phyloP scores from a whole-genome alignment of 2,329 filamentous ascomycete genomes.

The Colletotrichum sp. region DNA sequence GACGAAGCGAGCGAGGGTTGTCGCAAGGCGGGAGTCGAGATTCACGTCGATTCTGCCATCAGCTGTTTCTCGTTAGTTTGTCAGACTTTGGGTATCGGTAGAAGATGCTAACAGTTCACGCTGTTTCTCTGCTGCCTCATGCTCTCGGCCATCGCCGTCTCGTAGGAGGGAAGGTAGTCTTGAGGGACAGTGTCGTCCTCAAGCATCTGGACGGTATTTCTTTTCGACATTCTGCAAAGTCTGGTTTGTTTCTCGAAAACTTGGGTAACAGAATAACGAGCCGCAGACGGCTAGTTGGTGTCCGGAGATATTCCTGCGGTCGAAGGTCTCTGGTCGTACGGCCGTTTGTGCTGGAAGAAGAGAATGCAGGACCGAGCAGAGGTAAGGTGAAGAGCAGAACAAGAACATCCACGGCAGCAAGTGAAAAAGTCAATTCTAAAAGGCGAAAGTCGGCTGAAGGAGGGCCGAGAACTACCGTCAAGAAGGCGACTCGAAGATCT shows the following conservation, averaged over 20 bases:
- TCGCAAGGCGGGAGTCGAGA: constrained; percentile 14
- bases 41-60: constrained; percentile 20
- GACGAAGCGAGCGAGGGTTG: constrained; percentile 11
- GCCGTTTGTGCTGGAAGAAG: not conserved
- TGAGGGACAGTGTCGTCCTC: not conserved
- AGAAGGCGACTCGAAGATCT: not conserved
- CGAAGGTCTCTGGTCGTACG: rapidly evolving
- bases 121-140: not conserved
- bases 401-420: not conserved
- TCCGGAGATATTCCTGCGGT: not conserved
- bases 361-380: not conserved
- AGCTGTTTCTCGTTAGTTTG: not conserved
- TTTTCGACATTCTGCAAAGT: not conserved
- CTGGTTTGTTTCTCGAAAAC: not conserved
- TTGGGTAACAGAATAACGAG: not conserved
- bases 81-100: not conserved
- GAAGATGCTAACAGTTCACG: not conserved
- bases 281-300: not conserved
- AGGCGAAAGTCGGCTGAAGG: not conserved
- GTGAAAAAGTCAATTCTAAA: not conserved
- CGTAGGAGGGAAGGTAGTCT: constrained; percentile 9
- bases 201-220: not conserved
- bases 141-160: not conserved
- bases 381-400: not conserved
- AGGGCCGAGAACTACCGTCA: not conserved